Evolutionary conservation across 352 stramenopile genomes (phyloP), one percentile per base, ranked within the genome.

Genomic region (Aphanomyces invadans): DNA sequence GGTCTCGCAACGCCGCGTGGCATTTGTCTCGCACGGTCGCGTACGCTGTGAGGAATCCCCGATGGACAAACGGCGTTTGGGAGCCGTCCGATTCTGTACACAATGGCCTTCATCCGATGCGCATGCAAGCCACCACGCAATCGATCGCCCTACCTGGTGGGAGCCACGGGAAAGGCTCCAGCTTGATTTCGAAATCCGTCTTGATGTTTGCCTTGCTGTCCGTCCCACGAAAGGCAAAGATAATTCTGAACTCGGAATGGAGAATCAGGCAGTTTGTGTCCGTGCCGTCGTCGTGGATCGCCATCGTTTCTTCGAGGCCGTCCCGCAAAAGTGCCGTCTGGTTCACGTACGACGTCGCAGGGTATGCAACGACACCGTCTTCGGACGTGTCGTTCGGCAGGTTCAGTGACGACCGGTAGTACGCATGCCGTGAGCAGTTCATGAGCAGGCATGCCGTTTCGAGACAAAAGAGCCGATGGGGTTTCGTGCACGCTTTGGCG

Each of bases 211-310:
- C 77, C 46, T 75, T 77, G 67, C 74, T 80, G 15, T 63, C 73
- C 0, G 76, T 83, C 3, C 76, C 76, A 10, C 76, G 70, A 48
- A 83, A 83, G 12, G 76, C 66, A 17, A 80, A 68, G 7, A 74
- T 70, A 23, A 80, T 74, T 48, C 68, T 71, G 38, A 55, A 71
- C 4, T 70, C 54, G 0, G 72, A 73, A n/a, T 63, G 60, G 1
- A 79, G 48, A 11, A 83, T 56, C 0, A 83, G 23, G 44, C 74
- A 80, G 42, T 83, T 73, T 2, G 73, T 83, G 49, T 80, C 74
- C 0, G 74, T 83, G 3, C 11, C 32, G 12, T 46, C 55, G 39
- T 79, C 70, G 17, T 79, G 70, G 31, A 83, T 63, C n/a, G 73
- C 54, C 7, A 69, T 72, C 1, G 72, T 33, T 49, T 64, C 55